phyloP scores from a whole-genome alignment of 257 asterid genomes.

The Linaria vulgaris region DNA sequence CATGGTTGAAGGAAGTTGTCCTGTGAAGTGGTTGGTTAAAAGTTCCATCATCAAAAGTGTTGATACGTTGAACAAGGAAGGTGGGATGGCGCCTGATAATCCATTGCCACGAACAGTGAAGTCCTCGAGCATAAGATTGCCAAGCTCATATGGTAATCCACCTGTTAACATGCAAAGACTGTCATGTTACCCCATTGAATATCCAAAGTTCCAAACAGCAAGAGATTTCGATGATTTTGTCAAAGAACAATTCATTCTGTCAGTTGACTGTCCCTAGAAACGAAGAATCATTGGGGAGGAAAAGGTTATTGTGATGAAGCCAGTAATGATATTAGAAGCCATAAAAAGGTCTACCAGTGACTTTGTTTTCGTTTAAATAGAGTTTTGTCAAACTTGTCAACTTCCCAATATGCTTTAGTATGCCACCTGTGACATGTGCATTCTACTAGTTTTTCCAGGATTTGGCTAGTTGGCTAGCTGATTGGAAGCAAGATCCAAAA shows the following conservation, averaged over 20 bases:
- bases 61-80: slow-evolving; percentile 37
- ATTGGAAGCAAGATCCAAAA: too few species aligned
- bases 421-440: too few species aligned
- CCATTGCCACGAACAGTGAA: slow-evolving; percentile 19
- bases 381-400: slow-evolving; percentile 27
- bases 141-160: slow-evolving; percentile 40
- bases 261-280: too few species aligned
- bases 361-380: slow-evolving; percentile 25
- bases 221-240: too few species aligned
- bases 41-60: slow-evolving; percentile 29
- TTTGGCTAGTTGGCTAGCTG: too few species aligned
- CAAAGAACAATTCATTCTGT: background rate
- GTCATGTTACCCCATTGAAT: too few species aligned
- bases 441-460: too few species aligned
- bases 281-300: too few species aligned
- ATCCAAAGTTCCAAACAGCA: too few species aligned
- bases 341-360: slow-evolving; percentile 31
- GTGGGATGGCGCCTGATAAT: slow-evolving; percentile 39
- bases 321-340: too few species aligned
- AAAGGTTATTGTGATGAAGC: too few species aligned
- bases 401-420: too few species aligned
- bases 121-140: slow-evolving; percentile 22
- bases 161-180: slow-evolving; percentile 25
- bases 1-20: slow-evolving; percentile 30
- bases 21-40: slow-evolving; percentile 28